A percentile compares a stretch with the other conserved stretches of the same genome.
phyloP scores from a whole-genome alignment of 2,329 filamentous ascomycete genomes.

The Nannizzia gypsea region DNA sequence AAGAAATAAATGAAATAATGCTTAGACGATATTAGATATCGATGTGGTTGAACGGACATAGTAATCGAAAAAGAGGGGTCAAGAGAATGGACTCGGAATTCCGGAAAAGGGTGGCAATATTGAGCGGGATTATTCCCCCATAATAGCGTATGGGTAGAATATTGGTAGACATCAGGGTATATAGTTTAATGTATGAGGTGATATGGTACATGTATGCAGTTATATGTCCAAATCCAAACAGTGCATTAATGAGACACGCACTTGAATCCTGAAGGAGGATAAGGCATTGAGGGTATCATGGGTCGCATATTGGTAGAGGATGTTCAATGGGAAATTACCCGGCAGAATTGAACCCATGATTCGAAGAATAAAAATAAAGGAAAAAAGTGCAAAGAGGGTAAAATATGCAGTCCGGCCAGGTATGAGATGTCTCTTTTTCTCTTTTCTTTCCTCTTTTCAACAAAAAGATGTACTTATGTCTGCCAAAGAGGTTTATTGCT shows the following conservation, averaged over 20 bases:
- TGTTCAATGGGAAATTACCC: neutral
- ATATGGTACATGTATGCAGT: constrained; percentile 1
- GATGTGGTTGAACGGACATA: neutral
- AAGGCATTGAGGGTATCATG: neutral
- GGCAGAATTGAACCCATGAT: neutral
- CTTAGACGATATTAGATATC: neutral
- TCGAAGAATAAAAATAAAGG: neutral
- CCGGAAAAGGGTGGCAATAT: neutral
- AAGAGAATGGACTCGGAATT: neutral
- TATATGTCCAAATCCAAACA: neutral
- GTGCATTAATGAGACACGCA: neutral
- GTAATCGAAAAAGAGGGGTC: neutral
- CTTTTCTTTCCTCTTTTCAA: too few species aligned
- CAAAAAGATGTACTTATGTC: neutral
- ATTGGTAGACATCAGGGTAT: neutral
- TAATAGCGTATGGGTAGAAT: neutral
- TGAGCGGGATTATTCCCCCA: neutral
- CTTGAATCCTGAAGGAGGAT: neutral
- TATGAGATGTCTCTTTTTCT: too few species aligned
- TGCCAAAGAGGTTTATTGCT: neutral
- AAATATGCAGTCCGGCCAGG: neutral
- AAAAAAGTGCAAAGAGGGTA: neutral
- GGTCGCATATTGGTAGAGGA: neutral
- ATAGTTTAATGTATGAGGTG: neutral
- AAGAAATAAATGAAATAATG: neutral